phyloP scores from a whole-genome alignment of 371 early-diverging fungal genomes.

The Lichtheimia corymbifera region DNA sequence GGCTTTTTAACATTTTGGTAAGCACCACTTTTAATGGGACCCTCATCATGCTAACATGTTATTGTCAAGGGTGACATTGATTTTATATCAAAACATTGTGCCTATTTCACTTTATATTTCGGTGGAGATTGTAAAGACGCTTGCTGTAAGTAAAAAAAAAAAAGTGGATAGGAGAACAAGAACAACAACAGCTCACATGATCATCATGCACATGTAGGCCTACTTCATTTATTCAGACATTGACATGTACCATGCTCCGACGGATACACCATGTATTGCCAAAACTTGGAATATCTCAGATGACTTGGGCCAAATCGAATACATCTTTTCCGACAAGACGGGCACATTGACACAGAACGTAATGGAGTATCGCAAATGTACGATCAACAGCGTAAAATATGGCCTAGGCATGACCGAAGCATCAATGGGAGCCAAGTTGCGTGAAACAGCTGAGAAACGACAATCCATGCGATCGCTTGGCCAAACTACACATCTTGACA shows the following conservation, averaged over 20 bases:
- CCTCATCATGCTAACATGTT: background rate
- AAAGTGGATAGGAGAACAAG: too few relatives aligned
- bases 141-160: slow-evolving; percentile 30
- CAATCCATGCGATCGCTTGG: slow-evolving; percentile 6
- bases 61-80: slow-evolving; percentile 41
- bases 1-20: slow-evolving; percentile 56
- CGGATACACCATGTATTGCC: slow-evolving; percentile 78
- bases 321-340: slow-evolving; percentile 95
- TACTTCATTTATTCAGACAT: slow-evolving; percentile 81
- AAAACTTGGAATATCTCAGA: slow-evolving; percentile 88
- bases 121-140: slow-evolving; percentile 87
- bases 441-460: slow-evolving; percentile 18
- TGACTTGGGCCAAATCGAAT: slow-evolving; percentile 89
- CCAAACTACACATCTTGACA: background rate
- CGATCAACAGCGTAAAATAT: slow-evolving; percentile 81
- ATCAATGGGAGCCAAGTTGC: slow-evolving; percentile 26
- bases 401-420: slow-evolving; percentile 60
- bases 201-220: slow-evolving; percentile 36
- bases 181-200: slow-evolving; percentile 19
- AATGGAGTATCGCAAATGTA: slow-evolving; percentile 78
- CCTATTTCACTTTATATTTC: slow-evolving; percentile 97
- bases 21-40: background rate
- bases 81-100: slow-evolving; percentile 51
- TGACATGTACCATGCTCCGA: slow-evolving; percentile 83
- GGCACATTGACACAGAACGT: slow-evolving; percentile 82